phyloP scores from a whole-genome alignment of 129 eudicot species.

The Logfia minima region DNA sequence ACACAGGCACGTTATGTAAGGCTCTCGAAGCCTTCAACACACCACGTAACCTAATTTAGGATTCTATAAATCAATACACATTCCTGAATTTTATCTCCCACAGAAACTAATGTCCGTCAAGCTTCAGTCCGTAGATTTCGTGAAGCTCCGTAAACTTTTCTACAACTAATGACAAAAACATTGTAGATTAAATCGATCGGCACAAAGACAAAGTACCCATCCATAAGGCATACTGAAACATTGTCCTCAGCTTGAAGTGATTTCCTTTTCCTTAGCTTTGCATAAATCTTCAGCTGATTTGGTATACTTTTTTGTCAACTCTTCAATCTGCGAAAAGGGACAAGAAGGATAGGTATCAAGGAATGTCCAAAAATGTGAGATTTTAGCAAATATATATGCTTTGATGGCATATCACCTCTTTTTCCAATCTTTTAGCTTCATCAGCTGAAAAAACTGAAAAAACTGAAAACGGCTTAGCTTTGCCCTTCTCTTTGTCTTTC shows the following conservation, averaged over 20 bases:
- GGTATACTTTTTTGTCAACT: conserved; percentile 79
- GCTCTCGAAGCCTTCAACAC: conserved; percentile 13
- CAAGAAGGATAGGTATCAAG: conserved; percentile 17
- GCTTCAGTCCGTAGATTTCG: neutral
- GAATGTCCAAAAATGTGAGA: neutral
- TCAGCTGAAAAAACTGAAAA: conserved; percentile 70
- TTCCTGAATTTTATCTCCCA: neutral
- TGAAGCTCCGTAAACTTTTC: conserved; percentile 2
- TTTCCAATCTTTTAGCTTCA: conserved; percentile 87
- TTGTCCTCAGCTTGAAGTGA: conserved; percentile 47
- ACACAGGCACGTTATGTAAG: neutral
- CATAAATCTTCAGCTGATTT: conserved; percentile 93
- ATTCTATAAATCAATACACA: neutral
- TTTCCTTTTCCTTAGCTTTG: conserved; percentile 96
- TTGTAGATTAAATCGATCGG: neutral
- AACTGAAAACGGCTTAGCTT: conserved; percentile 49
- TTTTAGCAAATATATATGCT: neutral
- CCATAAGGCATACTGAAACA: neutral
- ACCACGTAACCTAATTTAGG: neutral
- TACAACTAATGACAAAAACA: neutral
- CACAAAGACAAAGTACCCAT: neutral
- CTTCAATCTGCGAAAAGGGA: conserved; percentile 61
- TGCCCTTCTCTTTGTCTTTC: conserved; percentile 52
- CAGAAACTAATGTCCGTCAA: neutral
- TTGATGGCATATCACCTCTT: conserved; percentile 51